Evolutionary conservation across 2,329 filamentous ascomycete species (phyloP).

Genomic region (Anthostomella pinea): DNA sequence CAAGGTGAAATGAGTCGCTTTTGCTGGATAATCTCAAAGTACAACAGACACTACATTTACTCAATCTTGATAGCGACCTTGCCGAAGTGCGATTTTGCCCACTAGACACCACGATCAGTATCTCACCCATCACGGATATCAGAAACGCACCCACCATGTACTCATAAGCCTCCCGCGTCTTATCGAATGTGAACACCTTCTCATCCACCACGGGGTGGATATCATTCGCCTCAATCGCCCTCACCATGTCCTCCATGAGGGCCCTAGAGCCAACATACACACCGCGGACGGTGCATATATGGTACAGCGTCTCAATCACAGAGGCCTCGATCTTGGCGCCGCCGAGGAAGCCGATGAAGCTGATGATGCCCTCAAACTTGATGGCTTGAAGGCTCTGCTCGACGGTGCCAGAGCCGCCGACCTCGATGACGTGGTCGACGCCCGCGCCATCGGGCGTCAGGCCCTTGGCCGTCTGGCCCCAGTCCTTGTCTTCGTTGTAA

Average conservation of each 20-base stretch:
- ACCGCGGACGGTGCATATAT: slow-evolving; percentile 39
- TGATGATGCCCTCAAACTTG: slow-evolving; percentile 46
- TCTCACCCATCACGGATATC: slow-evolving; percentile 1
- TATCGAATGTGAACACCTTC: slow-evolving; percentile 37
- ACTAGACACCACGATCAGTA: slow-evolving; percentile 25
- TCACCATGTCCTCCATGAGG: slow-evolving; percentile 43
- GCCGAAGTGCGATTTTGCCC: slow-evolving; percentile 53
- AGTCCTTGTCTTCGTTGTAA: slow-evolving; percentile 44
- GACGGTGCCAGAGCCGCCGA: slow-evolving; percentile 44
- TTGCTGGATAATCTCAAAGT: no score
- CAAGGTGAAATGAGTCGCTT: no score
- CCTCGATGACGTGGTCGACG: slow-evolving; percentile 48
- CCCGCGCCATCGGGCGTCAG: slow-evolving; percentile 41
- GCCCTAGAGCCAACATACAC: slow-evolving; percentile 39
- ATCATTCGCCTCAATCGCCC: slow-evolving; percentile 40
- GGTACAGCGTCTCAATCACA: slow-evolving; percentile 48
- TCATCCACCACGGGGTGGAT: slow-evolving; percentile 41
- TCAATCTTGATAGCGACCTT: slow-evolving; percentile 51
- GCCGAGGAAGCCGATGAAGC: slow-evolving; percentile 41
- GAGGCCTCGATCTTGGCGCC: slow-evolving; percentile 44
- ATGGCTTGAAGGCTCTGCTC: slow-evolving; percentile 44
- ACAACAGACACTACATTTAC: no score
- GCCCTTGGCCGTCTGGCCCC: slow-evolving; percentile 43
- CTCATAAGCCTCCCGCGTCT: slow-evolving; percentile 46
- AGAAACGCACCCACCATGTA: slow-evolving; percentile 42